Percentiles rank a stretch among this genome's conserved stretches.
phyloP scores from a whole-genome alignment of 352 stramenopile genomes.

The Pythium scleroteichum region DNA sequence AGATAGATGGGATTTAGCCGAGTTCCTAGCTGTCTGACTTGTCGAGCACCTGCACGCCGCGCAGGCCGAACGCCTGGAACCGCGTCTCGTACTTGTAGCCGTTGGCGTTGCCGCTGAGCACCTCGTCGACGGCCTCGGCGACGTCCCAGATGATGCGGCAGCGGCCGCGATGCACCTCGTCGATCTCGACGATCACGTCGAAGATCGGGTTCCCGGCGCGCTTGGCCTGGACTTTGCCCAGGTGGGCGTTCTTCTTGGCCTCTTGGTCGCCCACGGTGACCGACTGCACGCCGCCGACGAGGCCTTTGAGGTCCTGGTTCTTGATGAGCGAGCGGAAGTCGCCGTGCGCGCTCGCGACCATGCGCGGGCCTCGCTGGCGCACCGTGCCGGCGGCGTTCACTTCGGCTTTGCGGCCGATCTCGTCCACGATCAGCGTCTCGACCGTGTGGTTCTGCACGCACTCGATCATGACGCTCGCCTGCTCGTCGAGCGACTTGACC shows the following conservation, averaged over 20 bases:
- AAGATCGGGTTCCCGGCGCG: slow-evolving; percentile 67
- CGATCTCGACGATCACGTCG: slow-evolving; percentile 86
- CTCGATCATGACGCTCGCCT: slow-evolving; percentile 85
- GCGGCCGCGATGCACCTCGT: slow-evolving; percentile 43
- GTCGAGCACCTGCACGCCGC: slow-evolving; percentile 36
- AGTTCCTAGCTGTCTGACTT: neutral
- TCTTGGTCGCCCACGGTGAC: slow-evolving; percentile 62
- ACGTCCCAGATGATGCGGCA: slow-evolving; percentile 74
- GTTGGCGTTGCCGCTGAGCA: slow-evolving; percentile 38
- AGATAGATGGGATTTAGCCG: neutral
- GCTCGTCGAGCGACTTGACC: slow-evolving; percentile 67
- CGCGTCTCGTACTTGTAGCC: slow-evolving; percentile 43
- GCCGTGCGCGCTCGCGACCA: slow-evolving; percentile 87
- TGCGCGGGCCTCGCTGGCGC: slow-evolving; percentile 71
- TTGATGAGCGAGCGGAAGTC: slow-evolving; percentile 82
- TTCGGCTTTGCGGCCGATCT: slow-evolving; percentile 82
- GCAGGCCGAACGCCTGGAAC: slow-evolving; percentile 29
- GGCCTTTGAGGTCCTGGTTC: slow-evolving; percentile 77
- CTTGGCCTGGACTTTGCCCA: slow-evolving; percentile 48
- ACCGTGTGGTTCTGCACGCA: slow-evolving; percentile 91
- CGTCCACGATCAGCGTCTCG: slow-evolving; percentile 86
- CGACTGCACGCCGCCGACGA: slow-evolving; percentile 74
- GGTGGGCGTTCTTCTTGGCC: slow-evolving; percentile 33
- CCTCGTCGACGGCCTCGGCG: slow-evolving; percentile 67
- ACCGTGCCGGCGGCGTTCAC: slow-evolving; percentile 69